Evolutionary conservation across 1,139 yeast genomes (phyloP), one percentile per base, ranked within the genome.

Genomic region (Suhomyces yuchorum): DNA sequence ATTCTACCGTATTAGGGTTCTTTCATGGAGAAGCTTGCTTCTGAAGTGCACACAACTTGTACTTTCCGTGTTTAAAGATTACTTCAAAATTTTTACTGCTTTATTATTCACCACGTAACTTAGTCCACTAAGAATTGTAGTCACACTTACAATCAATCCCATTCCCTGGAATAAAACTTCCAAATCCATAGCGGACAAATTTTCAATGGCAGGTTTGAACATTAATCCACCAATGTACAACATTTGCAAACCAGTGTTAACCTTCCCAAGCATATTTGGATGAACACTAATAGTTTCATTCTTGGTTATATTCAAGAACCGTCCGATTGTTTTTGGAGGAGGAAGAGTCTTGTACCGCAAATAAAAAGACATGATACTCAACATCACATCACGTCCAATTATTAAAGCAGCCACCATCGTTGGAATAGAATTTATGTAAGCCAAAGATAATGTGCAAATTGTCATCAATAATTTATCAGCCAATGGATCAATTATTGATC

Each of bases 391-490:
- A 56, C 97, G 78, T 0, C 98, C 98, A 19, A 93, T 73, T 28
- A 95, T 91, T 17, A 90, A 57, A 0, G 73, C 67, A 0, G 96
- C 97, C 44, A 93, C 70, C 47, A 82, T 77, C 3, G 79, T 48
- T 0, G 91, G 95, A 62, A 88, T 81, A 17, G 83, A 81, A 3
- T 87, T 82, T 0, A 84, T 76, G 33, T 82, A 80, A 0, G 95
- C 84, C 50, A 93, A 70, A 46, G 96, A 82, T 0, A 85, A 74
- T 0, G 98, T 91, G 47, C 96, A 82, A 0, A 88, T 82, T 38
- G 95, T 80, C 97, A 95, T 90, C 40, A 95, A 73, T 20, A 88
- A 73, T 65, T 95, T 95, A 63, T 95, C 99, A 0, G 99, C 99
- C 72, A 91, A 77, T 0, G 99, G 99, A 61, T 95, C 99, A 37